phyloP scores from a whole-genome alignment of 495 filamentous ascomycete genomes.

The Neurospora africana region DNA sequence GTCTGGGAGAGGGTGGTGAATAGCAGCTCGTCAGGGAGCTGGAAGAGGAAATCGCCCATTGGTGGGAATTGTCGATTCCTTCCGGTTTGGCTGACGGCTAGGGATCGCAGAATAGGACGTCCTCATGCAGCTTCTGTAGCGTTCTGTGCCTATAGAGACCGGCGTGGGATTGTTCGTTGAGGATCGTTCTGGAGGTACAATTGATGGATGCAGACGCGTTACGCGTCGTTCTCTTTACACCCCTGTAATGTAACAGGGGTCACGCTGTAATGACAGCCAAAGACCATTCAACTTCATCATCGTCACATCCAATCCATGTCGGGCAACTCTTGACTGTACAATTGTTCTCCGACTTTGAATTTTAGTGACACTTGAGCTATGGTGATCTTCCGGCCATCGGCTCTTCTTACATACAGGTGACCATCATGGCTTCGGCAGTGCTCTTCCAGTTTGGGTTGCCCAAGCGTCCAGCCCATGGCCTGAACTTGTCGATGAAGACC shows the following conservation, averaged over 20 bases:
- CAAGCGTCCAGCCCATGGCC: not conserved
- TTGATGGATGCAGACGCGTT: not conserved
- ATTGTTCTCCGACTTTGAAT: not conserved
- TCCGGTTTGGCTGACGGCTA: not conserved
- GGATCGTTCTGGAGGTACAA: not conserved
- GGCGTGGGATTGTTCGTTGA: not conserved
- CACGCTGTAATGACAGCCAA: not conserved
- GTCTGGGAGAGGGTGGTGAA: conserved; percentile 37
- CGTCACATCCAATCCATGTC: not conserved
- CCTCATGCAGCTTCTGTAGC: not conserved
- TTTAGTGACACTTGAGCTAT: not conserved
- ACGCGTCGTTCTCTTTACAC: not conserved
- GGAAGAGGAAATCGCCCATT: conserved; percentile 26
- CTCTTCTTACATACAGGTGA: not conserved
- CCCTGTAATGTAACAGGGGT: not conserved
- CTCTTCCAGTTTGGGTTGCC: not conserved
- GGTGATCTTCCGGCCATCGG: not conserved
- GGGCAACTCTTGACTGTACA: not conserved
- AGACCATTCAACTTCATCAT: not conserved
- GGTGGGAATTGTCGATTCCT: not conserved
- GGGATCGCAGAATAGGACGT: not conserved
- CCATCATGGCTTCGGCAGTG: not conserved
- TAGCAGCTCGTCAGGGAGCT: conserved; percentile 42
- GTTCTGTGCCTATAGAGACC: not conserved
- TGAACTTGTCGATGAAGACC: not conserved